phyloP scores from a whole-genome alignment of 495 filamentous ascomycete species.

The Neurospora sp. region DNA sequence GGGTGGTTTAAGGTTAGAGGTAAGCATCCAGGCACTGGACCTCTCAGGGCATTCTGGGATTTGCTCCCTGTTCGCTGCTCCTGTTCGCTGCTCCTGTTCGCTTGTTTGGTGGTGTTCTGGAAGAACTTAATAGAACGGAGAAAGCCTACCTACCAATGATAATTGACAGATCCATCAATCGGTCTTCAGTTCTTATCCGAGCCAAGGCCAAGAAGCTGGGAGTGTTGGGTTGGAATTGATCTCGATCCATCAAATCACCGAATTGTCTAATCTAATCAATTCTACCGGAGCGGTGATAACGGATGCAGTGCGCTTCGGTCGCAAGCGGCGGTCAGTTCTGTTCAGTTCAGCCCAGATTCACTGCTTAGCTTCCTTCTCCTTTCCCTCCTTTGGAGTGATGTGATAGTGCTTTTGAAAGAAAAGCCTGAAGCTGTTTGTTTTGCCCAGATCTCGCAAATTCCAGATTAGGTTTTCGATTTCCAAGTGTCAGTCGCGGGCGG shows the following conservation, averaged over 20 bases:
- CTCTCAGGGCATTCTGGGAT: not conserved
- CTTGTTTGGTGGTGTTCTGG: not conserved
- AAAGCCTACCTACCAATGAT: no score
- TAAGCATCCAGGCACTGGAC: not conserved
- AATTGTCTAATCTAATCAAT: not conserved
- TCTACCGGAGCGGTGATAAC: not conserved
- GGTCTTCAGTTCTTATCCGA: not conserved
- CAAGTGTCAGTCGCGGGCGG: not conserved
- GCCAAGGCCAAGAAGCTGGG: not conserved
- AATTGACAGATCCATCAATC: not conserved
- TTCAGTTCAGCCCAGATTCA: not conserved
- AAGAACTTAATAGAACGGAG: not conserved
- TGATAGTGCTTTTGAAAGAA: no score
- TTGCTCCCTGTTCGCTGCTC: not conserved
- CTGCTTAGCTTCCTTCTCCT: not conserved
- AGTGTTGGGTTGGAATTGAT: not conserved
- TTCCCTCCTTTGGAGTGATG: not conserved
- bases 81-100: not conserved
- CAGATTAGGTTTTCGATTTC: not conserved
- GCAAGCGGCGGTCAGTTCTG: not conserved
- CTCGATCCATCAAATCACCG: not conserved
- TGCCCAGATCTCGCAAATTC: not conserved
- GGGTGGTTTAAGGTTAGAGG: not conserved
- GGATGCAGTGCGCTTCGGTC: not conserved
- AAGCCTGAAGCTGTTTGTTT: not conserved